Evolutionary conservation across 2,329 filamentous ascomycete genomes (phyloP), one percentile per base, ranked within the genome.

Genomic region (Sclerotinia subarctica): DNA sequence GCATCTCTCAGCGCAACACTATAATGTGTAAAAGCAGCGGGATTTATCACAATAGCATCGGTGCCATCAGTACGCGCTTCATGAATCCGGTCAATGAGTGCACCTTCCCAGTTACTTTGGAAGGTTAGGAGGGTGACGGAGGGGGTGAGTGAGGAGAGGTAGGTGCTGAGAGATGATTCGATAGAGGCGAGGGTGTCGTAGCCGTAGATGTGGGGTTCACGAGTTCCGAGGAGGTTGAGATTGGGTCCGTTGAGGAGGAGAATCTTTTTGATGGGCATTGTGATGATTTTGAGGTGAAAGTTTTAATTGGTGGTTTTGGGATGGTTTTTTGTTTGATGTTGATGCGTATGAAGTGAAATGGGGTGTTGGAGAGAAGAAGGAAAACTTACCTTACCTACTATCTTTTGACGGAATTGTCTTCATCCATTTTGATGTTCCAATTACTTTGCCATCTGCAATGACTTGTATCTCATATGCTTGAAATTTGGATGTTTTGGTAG

Each of bases 161-260:
- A 66, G 19, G 69, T 51, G 32, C 73, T 70, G 70, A 74, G 73
- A 0, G 72, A 66, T 7, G 67, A 53, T 78, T 57, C 82, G 21
- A 94, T 83, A 72, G 91, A 85, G 26, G 81, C 63, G 17, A 94
- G 86, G 0, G 90, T 92, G 0, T 87, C 88, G 70, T 81, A 82
- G 75, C 91, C 91, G 80, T 94, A 93, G 74, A 92, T 84, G 38
- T 87, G 80, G 21, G 91, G 90, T 77, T 94, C 90, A 29, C 91
- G 84, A 17, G 86, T 89, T 47, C 91, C 91, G 42, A 94, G 85
- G 62, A 94, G 88, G 80, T 93, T 93, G 74, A 94, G 88, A 78
- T 94, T 94, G 44, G 90, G 90, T n/a, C 91, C 90, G 78, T 93
- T 93, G 81, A 93, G 87, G 72, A 93, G 64, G 35, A 93, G 87